Conservation (phyloP, 2,329 filamentous ascomycete species). For the Pestalotiopsis sp. region DNA sequence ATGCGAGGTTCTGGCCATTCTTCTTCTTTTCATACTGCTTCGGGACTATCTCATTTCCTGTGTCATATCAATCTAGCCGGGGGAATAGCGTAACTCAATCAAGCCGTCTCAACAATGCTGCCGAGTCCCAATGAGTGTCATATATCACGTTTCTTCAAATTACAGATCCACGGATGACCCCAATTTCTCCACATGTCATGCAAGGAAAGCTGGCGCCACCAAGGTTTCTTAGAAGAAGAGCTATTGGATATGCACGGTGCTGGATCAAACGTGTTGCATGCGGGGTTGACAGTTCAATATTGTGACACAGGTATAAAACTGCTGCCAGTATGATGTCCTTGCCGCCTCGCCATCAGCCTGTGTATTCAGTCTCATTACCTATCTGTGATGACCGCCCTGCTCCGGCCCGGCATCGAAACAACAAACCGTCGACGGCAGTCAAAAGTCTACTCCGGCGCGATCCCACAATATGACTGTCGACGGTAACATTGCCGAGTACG, state of each 20-base stretch:
- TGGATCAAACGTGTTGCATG: neutral
- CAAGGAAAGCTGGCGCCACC: neutral
- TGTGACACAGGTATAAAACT: too few species aligned
- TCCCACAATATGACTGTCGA: neutral
- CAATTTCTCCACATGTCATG: neutral
- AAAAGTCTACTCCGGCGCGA: neutral
- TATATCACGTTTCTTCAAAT: neutral
- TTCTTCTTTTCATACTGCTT: neutral
- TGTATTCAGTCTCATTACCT: too few species aligned
- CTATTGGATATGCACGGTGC: neutral
- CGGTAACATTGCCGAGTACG: slow-evolving; percentile 22
- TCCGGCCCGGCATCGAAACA: too few species aligned
- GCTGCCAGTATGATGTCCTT: too few species aligned
- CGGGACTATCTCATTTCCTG: neutral
- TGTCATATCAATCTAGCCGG: neutral
- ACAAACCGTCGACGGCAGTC: too few species aligned
- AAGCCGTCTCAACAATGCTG: neutral
- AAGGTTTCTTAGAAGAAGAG: neutral
- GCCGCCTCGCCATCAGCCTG: too few species aligned
- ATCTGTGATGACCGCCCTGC: too few species aligned
- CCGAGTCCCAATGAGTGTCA: neutral
- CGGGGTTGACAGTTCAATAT: neutral
- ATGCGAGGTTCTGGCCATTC: neutral
- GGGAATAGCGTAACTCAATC: slow-evolving; percentile 14
- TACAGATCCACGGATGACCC: neutral